A percentile compares a stretch with the other conserved stretches of the same genome.
phyloP scores from a whole-genome alignment of 257 asterid genomes.

The Nicotiana noctiflora region DNA sequence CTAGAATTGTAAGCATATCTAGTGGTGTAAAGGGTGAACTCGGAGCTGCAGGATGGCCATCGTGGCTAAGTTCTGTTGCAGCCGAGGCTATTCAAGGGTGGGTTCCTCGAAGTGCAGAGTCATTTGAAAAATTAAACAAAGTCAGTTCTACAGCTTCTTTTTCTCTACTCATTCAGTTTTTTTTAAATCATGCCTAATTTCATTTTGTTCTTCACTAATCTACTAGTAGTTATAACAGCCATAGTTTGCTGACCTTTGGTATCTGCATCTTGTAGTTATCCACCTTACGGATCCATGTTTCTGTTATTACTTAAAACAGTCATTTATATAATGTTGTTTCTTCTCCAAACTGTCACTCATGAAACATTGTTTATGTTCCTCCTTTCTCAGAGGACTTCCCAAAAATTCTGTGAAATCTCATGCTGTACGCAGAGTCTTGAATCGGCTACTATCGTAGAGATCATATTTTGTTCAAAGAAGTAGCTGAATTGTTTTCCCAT shows the following conservation, averaged over 20 bases:
- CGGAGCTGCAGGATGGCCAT: slow-evolving; percentile 87
- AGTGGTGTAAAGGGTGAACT: slow-evolving; percentile 50
- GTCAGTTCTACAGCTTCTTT: slow-evolving; percentile 34
- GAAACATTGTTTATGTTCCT: neutral
- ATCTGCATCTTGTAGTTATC: neutral
- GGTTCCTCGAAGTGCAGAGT: slow-evolving; percentile 75
- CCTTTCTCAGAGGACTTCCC: neutral
- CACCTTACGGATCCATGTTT: neutral
- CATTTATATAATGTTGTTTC: neutral
- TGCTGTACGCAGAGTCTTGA: neutral
- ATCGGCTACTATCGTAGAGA: neutral
- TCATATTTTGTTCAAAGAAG: neutral
- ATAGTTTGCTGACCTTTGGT: neutral
- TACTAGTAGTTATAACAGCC: neutral
- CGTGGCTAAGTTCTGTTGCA: slow-evolving; percentile 84
- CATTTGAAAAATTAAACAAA: slow-evolving; percentile 68
- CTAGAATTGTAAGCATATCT: slow-evolving; percentile 41
- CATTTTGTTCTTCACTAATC: neutral
- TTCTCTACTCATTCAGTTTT: neutral
- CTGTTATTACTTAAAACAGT: neutral
- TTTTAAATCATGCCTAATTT: neutral
- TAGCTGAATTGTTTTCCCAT: neutral
- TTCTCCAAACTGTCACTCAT: neutral
- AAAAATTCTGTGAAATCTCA: neutral
- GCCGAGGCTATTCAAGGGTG: slow-evolving; percentile 85